Conservation (phyloP, 164 flowering plant species). For the Vitis cinerea region DNA sequence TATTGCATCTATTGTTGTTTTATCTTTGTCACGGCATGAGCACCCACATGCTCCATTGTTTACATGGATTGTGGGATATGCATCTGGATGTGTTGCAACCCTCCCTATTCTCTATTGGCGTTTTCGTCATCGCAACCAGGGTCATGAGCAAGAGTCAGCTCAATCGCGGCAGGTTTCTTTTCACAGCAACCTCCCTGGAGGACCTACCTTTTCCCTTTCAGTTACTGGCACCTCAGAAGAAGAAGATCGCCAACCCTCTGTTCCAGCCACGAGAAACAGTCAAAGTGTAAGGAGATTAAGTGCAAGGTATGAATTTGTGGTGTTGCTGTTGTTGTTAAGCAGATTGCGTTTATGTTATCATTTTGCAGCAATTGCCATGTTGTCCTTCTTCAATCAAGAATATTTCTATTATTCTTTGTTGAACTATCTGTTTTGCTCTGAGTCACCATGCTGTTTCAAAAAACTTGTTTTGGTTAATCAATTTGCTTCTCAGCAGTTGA, state of each 20-base stretch:
- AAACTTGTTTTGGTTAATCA: too few species aligned
- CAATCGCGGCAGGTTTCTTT: constrained; percentile 29
- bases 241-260: constrained; percentile 20
- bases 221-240: constrained; percentile 30
- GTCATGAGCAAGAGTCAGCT: constrained; percentile 30
- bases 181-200: constrained; percentile 27
- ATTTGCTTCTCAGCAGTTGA: too few species aligned
- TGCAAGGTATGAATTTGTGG: constrained; percentile 36
- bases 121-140: constrained; percentile 36
- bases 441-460: neutral
- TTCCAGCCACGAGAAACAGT: constrained; percentile 24
- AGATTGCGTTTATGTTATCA: neutral
- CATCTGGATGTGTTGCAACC: constrained; percentile 43
- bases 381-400: neutral
- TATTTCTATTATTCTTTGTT: neutral
- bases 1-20: constrained; percentile 38
- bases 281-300: constrained; percentile 27
- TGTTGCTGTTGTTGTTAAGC: neutral
- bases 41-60: constrained; percentile 36
- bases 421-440: neutral
- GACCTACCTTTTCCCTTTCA: constrained; percentile 30
- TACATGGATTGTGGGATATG: constrained; percentile 51
- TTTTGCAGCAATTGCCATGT: neutral
- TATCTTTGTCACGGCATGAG: constrained; percentile 42
- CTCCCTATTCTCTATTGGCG: constrained; percentile 52